These are phyloP conservation scores for Pichia sp. DNA, from an alignment of 1,139 yeast species.

Conservation along the genomic window DNA sequence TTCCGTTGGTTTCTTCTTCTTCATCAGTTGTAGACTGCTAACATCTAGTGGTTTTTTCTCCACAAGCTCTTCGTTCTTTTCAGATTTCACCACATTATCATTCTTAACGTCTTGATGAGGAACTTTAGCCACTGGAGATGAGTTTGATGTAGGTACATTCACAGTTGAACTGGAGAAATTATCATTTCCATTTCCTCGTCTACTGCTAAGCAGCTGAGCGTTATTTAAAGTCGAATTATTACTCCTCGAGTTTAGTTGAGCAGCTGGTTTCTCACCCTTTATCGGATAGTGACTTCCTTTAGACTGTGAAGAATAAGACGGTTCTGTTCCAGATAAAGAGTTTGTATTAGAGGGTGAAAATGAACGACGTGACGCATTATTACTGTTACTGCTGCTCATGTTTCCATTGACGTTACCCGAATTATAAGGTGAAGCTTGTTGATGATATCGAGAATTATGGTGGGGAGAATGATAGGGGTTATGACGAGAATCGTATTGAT, in stretches of 20 bases:
- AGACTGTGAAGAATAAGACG: not conserved
- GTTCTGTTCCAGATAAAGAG: not conserved
- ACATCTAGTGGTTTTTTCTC: slow-evolving; percentile 13
- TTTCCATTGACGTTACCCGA: not conserved
- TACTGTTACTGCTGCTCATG: not conserved
- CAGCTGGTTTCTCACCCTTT: not conserved
- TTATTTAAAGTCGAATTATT: not conserved
- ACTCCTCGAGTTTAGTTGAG: not conserved
- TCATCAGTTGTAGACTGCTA: slow-evolving; percentile 16
- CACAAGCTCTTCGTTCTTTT: not conserved
- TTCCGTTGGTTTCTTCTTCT: slow-evolving; percentile 1
- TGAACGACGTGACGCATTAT: not conserved
- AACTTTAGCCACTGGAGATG: not conserved
- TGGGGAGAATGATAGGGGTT: slow-evolving; percentile 10
- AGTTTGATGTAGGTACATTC: not conserved
- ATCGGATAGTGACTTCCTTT: not conserved
- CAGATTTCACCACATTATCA: not conserved
- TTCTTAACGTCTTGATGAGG: not conserved
- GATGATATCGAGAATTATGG: slow-evolving; percentile 6
- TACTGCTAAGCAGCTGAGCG: slow-evolving; percentile 11
- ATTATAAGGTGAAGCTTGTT: not conserved
- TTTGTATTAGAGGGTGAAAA: not conserved
- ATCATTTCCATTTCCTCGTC: slow-evolving; percentile 8
- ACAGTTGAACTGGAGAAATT: not conserved
- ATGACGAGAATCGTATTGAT: slow-evolving; percentile 11